Evolutionary conservation across 2,329 filamentous ascomycete species (phyloP).

Genomic region (Cladorrhinum sp.): DNA sequence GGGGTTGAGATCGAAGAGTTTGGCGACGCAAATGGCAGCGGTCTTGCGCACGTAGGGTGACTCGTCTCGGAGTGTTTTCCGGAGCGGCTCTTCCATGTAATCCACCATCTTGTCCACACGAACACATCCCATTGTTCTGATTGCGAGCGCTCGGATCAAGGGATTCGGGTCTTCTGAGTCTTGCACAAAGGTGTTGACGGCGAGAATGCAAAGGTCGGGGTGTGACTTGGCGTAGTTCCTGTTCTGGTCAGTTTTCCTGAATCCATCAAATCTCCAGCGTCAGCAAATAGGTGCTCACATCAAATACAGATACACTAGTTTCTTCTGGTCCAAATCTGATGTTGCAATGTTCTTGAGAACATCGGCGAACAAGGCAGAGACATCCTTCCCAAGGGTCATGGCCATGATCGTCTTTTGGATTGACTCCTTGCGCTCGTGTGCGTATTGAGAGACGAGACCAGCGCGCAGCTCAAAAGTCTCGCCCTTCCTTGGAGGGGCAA

Average conservation of each 20-base stretch:
- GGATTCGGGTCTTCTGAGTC: constrained; percentile 98
- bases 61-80: constrained; percentile 95
- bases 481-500: constrained; percentile 89
- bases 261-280: constrained; percentile 5
- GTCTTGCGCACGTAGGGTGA: constrained; percentile 98
- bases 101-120: constrained; percentile 99
- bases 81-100: constrained; percentile 97
- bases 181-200: constrained; percentile 98
- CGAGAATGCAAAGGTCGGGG: constrained; percentile 95
- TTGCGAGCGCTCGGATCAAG: constrained; percentile 87
- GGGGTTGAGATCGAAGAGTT: constrained; percentile 93
- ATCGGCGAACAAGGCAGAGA: constrained; percentile 94
- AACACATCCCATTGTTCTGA: constrained; percentile 98
- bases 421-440: constrained; percentile 96
- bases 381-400: constrained; percentile 98
- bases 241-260: constrained; percentile 23
- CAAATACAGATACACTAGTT: constrained; percentile 95
- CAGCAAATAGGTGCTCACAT: constrained; percentile 60
- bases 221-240: constrained; percentile 99
- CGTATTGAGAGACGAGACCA: constrained; percentile 96
- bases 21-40: constrained; percentile 94
- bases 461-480: constrained; percentile 97
- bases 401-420: constrained; percentile 99
- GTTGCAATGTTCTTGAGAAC: constrained; percentile 99
- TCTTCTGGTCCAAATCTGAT: constrained; percentile 93